phyloP scores from a whole-genome alignment of 2,329 filamentous ascomycete species.

The Sporothrix humicola region DNA sequence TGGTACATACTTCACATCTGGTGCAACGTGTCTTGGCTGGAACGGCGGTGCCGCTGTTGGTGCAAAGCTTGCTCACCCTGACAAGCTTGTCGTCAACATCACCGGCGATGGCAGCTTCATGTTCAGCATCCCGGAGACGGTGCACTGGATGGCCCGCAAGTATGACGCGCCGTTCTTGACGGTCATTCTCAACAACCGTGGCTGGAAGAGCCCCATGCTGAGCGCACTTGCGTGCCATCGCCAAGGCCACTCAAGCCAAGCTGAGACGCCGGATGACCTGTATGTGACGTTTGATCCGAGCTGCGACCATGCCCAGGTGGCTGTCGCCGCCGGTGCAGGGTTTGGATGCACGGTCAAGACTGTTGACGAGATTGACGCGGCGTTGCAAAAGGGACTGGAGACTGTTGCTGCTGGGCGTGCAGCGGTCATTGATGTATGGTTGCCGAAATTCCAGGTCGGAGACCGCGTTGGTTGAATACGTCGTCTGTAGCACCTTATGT shows the following conservation, averaged over 20 bases:
- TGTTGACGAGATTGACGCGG: background rate
- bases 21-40: conserved; percentile 9
- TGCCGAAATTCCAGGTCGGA: conserved; percentile 2
- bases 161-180: conserved; percentile 11
- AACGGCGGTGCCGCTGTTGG: background rate
- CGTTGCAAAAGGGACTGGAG: conserved; percentile 3
- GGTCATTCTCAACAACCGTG: conserved; percentile 14
- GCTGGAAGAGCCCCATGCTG: conserved; percentile 26
- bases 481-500: background rate
- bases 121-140: conserved; percentile 22
- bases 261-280: background rate
- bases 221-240: conserved; percentile 2
- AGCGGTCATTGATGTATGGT: background rate
- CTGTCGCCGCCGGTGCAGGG: conserved; percentile 6
- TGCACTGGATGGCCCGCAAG: conserved; percentile 24
- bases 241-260: conserved; percentile 4
- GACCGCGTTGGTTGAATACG: background rate
- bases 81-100: conserved; percentile 8
- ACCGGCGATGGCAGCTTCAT: conserved; percentile 20
- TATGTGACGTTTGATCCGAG: conserved; percentile 21
- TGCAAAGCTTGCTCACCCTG: background rate
- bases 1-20: conserved; percentile 4
- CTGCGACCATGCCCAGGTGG: conserved; percentile 14
- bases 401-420: background rate
- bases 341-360: conserved; percentile 7